Evolutionary conservation across 2,329 filamentous ascomycete genomes (phyloP).

Genomic region (Colletotrichum shisoi): DNA sequence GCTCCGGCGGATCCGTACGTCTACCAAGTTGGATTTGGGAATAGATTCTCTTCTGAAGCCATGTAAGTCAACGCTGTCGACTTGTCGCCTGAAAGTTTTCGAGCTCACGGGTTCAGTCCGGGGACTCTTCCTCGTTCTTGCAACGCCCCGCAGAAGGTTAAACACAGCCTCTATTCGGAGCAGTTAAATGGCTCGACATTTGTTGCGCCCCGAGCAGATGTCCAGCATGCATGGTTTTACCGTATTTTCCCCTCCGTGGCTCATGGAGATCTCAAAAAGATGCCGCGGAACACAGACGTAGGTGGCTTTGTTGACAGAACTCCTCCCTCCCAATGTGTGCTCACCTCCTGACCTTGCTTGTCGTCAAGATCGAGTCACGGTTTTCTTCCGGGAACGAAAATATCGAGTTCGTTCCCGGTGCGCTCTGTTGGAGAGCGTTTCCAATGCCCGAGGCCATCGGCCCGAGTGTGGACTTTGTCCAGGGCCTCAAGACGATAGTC

Average conservation of each 20-base stretch:
- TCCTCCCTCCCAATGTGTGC: not conserved
- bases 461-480: conserved; percentile 53
- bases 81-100: not conserved
- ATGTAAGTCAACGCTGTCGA: conserved; percentile 33
- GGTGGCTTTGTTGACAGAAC: conserved; percentile 25
- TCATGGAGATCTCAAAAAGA: conserved; percentile 34
- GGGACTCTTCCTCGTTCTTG: conserved; percentile 37
- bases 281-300: conserved; percentile 36
- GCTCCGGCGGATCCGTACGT: conserved; percentile 39
- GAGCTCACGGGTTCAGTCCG: conserved; percentile 28
- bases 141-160: conserved; percentile 56
- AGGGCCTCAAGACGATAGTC: conserved; percentile 58
- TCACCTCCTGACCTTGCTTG: not conserved
- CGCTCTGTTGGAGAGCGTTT: conserved; percentile 54
- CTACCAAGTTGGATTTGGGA: conserved; percentile 43
- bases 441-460: conserved; percentile 31
- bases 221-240: conserved; percentile 46
- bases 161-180: conserved; percentile 55
- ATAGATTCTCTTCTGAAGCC: conserved; percentile 42
- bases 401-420: conserved; percentile 51
- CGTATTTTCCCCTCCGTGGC: conserved; percentile 45
- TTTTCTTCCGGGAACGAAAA: conserved; percentile 53
- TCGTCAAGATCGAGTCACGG: conserved; percentile 43
- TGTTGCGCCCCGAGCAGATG: conserved; percentile 38
- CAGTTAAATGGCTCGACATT: conserved; percentile 57